Evolutionary conservation across 2,329 filamentous ascomycete species (phyloP).

Genomic region (Ophiosphaerella narmari): DNA sequence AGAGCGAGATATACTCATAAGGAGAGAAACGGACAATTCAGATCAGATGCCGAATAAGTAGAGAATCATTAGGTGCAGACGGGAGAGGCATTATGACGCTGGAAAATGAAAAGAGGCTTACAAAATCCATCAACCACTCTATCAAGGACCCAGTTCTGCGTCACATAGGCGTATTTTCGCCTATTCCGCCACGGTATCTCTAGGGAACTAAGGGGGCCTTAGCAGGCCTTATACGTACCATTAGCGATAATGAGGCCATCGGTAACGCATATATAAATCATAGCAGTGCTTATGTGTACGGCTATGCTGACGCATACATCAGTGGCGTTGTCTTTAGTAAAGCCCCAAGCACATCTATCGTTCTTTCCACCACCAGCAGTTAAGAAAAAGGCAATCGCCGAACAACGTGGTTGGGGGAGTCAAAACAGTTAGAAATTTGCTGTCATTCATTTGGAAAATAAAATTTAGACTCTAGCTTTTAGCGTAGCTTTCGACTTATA

Average conservation of each 20-base stretch:
- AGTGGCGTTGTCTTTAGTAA: constrained; percentile 5
- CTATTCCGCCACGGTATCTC: constrained; percentile 40
- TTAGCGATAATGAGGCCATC: not conserved
- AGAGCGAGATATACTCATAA: too few relatives aligned
- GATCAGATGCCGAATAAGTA: too few relatives aligned
- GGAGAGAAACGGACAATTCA: too few relatives aligned
- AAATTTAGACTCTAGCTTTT: too few relatives aligned
- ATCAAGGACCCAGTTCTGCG: constrained; percentile 20
- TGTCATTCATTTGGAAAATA: constrained; percentile 27
- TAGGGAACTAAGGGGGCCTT: constrained; percentile 27
- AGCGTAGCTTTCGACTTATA: too few relatives aligned
- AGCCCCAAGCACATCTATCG: constrained; percentile 21
- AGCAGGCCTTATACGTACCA: constrained; percentile 18
- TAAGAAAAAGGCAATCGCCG: constrained; percentile 9
- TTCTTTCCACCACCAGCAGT: constrained; percentile 25
- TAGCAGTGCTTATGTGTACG: too few relatives aligned
- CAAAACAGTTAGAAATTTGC: constrained; percentile 27
- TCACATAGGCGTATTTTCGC: constrained; percentile 43
- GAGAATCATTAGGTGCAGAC: too few relatives aligned
- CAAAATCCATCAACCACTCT: too few relatives aligned
- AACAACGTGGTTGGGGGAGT: constrained; percentile 39
- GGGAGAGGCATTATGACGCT: too few relatives aligned
- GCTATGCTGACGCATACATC: constrained; percentile 23
- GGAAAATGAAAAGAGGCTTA: too few relatives aligned
- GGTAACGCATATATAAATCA: too few relatives aligned